A percentile compares a stretch with the other conserved stretches of the same genome.
Evolutionary conservation across 2,329 filamentous ascomycete species (phyloP).

Genomic region (Hypoxylon rubiginosum): DNA sequence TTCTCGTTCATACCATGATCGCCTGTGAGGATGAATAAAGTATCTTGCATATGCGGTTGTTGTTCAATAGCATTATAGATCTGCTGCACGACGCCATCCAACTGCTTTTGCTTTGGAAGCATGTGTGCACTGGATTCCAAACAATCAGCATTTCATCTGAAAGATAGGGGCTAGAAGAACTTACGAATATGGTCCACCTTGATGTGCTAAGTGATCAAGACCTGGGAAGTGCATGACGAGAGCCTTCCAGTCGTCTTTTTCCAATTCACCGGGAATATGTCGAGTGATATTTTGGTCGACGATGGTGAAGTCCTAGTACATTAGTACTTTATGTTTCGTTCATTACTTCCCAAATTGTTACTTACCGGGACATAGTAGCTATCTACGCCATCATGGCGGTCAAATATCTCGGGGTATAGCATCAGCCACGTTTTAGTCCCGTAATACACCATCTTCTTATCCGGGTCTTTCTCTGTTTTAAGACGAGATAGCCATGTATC

Average conservation of each 20-base stretch:
- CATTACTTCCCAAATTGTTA: no score
- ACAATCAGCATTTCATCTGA: slow-evolving; percentile 4
- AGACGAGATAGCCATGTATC: slow-evolving; percentile 83
- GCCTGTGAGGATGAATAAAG: slow-evolving; percentile 76
- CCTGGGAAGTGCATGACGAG: slow-evolving; percentile 82
- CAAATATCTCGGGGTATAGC: slow-evolving; percentile 78
- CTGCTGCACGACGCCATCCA: slow-evolving; percentile 75
- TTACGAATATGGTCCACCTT: slow-evolving; percentile 77
- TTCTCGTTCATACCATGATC: slow-evolving; percentile 86
- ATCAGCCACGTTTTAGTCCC: slow-evolving; percentile 85
- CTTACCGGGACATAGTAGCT: slow-evolving; percentile 84
- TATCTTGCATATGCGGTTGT: slow-evolving; percentile 70
- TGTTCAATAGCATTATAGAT: slow-evolving; percentile 74
- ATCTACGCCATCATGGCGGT: slow-evolving; percentile 76
- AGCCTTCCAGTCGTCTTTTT: slow-evolving; percentile 76
- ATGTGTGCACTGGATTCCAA: slow-evolving; percentile 69
- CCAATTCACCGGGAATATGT: slow-evolving; percentile 74
- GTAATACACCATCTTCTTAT: slow-evolving; percentile 75
- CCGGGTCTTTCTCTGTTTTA: slow-evolving; percentile 63
- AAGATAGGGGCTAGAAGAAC: not conserved
- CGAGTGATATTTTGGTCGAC: slow-evolving; percentile 79
- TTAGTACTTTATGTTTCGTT: not conserved
- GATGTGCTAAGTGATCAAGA: slow-evolving; percentile 82
- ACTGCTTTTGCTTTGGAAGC: slow-evolving; percentile 79
- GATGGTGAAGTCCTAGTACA: slow-evolving; percentile 76